phyloP scores from a whole-genome alignment of 768 basidiomycete genomes.

The Termitomyces sp. region DNA sequence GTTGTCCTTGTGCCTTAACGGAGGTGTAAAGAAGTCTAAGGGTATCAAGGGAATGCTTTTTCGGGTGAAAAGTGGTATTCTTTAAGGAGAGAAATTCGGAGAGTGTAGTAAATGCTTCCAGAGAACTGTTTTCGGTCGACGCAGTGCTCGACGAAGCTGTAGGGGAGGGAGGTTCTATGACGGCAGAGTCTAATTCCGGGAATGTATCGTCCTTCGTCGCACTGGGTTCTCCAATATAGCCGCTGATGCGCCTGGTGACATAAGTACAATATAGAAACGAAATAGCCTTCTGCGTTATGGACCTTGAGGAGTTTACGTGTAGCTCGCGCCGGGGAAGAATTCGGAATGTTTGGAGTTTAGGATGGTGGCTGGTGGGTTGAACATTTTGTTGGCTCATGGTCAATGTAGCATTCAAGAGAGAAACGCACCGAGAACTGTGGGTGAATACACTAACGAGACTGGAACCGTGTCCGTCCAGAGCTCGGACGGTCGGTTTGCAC shows the following conservation, averaged over 20 bases:
- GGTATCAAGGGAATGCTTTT: constrained; percentile 27
- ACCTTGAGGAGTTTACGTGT: not conserved
- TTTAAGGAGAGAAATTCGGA: constrained; percentile 23
- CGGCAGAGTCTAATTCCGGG: not conserved
- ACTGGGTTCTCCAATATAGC: not conserved
- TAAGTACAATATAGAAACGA: constrained; percentile 2
- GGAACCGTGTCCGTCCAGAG: constrained; percentile 35
- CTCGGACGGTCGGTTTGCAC: constrained; percentile 52
- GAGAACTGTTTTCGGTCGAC: not conserved
- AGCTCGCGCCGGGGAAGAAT: not conserved
- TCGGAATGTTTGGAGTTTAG: not conserved
- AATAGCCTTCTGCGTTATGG: constrained; percentile 3
- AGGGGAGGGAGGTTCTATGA: not conserved
- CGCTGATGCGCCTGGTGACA: constrained; percentile 4
- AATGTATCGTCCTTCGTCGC: not conserved
- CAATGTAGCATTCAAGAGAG: not conserved
- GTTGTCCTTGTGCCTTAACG: constrained; percentile 31
- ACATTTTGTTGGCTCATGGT: not conserved
- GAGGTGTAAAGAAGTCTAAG: constrained; percentile 40
- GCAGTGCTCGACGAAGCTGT: not conserved
- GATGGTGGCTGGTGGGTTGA: not conserved
- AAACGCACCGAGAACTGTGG: constrained; percentile 4
- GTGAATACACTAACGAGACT: constrained; percentile 7
- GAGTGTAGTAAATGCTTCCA: constrained; percentile 19
- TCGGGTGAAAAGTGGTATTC: constrained; percentile 16